These are phyloP conservation scores for Penicillium pulvis DNA, from an alignment of 495 filamentous ascomycete species.

Conservation along the genomic window DNA sequence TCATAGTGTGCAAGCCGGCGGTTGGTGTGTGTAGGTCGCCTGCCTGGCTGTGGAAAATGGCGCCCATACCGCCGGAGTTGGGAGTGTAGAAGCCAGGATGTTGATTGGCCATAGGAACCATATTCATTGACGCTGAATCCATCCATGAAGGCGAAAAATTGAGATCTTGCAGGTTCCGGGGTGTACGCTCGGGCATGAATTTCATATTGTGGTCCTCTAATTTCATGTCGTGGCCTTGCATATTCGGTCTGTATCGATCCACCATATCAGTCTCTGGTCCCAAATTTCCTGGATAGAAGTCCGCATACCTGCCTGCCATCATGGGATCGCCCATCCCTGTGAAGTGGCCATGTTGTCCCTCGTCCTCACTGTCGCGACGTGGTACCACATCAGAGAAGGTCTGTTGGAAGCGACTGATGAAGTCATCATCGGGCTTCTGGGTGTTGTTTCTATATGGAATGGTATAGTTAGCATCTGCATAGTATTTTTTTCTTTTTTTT, in stretches of 20 bases:
- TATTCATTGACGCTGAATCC: slow-evolving; percentile 80
- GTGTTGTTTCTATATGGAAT: slow-evolving; percentile 65
- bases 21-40: slow-evolving; percentile 90
- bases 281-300: not conserved
- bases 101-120: slow-evolving; percentile 73
- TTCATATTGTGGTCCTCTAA: slow-evolving; percentile 61
- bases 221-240: slow-evolving; percentile 28
- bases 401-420: slow-evolving; percentile 81
- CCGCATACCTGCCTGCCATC: slow-evolving; percentile 32
- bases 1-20: slow-evolving; percentile 63
- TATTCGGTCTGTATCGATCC: slow-evolving; percentile 10
- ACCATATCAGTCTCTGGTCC: slow-evolving; percentile 12
- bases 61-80: slow-evolving; percentile 80
- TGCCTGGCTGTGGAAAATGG: slow-evolving; percentile 78
- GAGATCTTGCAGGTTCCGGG: slow-evolving; percentile 75
- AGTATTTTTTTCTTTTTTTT: not conserved
- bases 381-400: slow-evolving; percentile 69
- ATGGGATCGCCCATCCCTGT: slow-evolving; percentile 15
- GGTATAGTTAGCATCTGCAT: not conserved
- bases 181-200: slow-evolving; percentile 71
- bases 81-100: slow-evolving; percentile 85
- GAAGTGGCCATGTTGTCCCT: not conserved
- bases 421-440: slow-evolving; percentile 83
- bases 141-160: slow-evolving; percentile 85
- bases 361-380: slow-evolving; percentile 21